Percentiles rank a stretch among this genome's conserved stretches.
These are phyloP conservation scores for Ilex asprella DNA, from an alignment of 257 asterid genomes.

Conservation along the genomic window DNA sequence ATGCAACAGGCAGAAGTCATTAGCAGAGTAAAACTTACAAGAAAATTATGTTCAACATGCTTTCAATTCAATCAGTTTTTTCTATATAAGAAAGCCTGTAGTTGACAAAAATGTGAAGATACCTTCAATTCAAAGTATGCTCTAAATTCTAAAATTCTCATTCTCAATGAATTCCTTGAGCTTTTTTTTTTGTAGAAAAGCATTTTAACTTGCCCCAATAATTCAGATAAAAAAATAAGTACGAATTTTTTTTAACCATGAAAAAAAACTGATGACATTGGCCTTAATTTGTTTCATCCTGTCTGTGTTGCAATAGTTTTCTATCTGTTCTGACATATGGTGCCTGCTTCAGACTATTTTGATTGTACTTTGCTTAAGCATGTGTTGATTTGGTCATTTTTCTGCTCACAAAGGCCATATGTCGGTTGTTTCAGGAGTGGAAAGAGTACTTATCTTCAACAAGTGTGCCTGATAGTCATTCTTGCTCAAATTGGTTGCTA, in stretches of 20 bases:
- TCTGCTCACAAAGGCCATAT: conserved; percentile 6
- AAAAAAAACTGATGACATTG: too few species aligned
- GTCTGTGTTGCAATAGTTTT: too few species aligned
- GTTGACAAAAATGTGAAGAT: not conserved
- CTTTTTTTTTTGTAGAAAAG: too few species aligned
- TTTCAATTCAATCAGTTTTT: not conserved
- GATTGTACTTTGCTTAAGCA: too few species aligned
- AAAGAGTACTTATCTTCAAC: conserved; percentile 97
- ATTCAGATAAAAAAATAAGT: too few species aligned
- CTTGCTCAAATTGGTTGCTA: conserved; percentile 98
- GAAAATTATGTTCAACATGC: not conserved
- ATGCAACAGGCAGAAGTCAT: not conserved
- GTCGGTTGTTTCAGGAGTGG: conserved; percentile 71
- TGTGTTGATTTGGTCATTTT: conserved; percentile 9
- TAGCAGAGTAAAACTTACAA: not conserved
- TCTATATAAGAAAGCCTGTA: not conserved
- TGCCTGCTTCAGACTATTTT: not conserved
- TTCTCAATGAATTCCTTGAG: too few species aligned
- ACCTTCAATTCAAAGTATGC: too few species aligned
- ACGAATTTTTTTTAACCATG: too few species aligned
- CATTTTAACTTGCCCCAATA: too few species aligned
- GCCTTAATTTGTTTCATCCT: too few species aligned
- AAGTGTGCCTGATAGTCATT: conserved; percentile 79
- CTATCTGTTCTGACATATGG: not conserved
- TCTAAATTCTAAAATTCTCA: too few species aligned